Conservation (phyloP, 148 eudicot genomes). For the Dysphania ambrosioides region DNA sequence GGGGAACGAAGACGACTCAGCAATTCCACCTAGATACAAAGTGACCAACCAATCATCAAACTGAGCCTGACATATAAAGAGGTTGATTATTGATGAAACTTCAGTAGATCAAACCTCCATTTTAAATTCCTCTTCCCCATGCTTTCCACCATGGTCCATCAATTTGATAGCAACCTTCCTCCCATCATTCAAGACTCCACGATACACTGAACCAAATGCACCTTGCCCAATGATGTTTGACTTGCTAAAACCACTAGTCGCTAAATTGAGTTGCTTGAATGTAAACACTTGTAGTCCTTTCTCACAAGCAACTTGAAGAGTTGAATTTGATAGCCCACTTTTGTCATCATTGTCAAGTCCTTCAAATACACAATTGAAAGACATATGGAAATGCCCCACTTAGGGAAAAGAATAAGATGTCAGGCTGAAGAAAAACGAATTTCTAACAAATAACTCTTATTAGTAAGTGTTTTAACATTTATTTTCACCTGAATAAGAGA, state of each 20-base stretch:
- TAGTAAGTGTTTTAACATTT: constrained; percentile 10
- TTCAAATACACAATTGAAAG: constrained; percentile 40
- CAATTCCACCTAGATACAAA: constrained; percentile 64
- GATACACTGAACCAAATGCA: constrained; percentile 77
- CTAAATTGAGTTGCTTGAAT: constrained; percentile 82
- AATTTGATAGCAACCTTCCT: constrained; percentile 83
- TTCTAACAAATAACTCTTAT: constrained; percentile 2
- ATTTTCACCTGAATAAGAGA: constrained; percentile 13
- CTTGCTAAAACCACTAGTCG: constrained; percentile 83
- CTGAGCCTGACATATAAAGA: neutral
- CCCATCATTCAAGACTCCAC: constrained; percentile 84
- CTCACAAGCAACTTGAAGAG: constrained; percentile 56
- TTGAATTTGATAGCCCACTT: constrained; percentile 29
- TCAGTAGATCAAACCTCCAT: constrained; percentile 61
- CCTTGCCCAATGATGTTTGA: constrained; percentile 92
- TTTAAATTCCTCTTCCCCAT: constrained; percentile 90
- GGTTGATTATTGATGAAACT: neutral
- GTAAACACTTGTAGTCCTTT: constrained; percentile 75
- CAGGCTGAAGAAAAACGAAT: constrained; percentile 31
- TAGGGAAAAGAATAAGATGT: constrained; percentile 35
- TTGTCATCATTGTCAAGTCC: constrained; percentile 54
- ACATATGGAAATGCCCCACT: constrained; percentile 42
- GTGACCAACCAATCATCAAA: constrained; percentile 17
- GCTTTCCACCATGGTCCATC: constrained; percentile 92
- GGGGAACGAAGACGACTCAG: constrained; percentile 76